phyloP scores from a whole-genome alignment of 73 alveolate species.

The Paramecium pentaurelia region DNA sequence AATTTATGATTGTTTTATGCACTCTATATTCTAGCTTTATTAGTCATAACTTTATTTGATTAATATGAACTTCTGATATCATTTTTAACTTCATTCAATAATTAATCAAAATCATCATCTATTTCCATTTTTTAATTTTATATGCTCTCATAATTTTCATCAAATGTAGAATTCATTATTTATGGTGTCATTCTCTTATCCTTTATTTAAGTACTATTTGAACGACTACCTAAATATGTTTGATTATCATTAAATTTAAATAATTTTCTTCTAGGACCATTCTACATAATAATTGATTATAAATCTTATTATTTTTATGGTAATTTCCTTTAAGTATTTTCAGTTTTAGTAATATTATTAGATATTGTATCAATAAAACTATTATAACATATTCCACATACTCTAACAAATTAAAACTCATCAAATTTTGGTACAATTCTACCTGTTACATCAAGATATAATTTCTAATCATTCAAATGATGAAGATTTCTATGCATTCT shows the following conservation, averaged over 20 bases:
- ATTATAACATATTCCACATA: slow-evolving; percentile 3
- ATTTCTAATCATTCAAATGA: not conserved
- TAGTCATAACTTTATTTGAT: not conserved
- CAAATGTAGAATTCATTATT: not conserved
- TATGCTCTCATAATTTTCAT: not conserved
- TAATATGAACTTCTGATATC: not conserved
- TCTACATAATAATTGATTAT: not conserved
- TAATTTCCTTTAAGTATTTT: not conserved
- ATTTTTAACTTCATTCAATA: not conserved
- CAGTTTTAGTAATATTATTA: not conserved
- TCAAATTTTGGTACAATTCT: not conserved
- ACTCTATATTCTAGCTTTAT: not conserved
- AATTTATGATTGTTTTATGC: not conserved
- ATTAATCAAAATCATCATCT: not conserved
- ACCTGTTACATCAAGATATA: not conserved
- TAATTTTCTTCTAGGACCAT: not conserved
- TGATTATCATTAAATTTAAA: not conserved
- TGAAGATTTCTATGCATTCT: slow-evolving; percentile 9
- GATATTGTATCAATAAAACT: not conserved
- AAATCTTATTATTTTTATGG: not conserved
- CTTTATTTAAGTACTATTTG: not conserved
- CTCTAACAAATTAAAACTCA: not conserved
- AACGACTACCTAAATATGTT: not conserved
- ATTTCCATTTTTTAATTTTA: not conserved
- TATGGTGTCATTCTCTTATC: not conserved